phyloP scores from a whole-genome alignment of 306 rosid species.

The Senna siamea region DNA sequence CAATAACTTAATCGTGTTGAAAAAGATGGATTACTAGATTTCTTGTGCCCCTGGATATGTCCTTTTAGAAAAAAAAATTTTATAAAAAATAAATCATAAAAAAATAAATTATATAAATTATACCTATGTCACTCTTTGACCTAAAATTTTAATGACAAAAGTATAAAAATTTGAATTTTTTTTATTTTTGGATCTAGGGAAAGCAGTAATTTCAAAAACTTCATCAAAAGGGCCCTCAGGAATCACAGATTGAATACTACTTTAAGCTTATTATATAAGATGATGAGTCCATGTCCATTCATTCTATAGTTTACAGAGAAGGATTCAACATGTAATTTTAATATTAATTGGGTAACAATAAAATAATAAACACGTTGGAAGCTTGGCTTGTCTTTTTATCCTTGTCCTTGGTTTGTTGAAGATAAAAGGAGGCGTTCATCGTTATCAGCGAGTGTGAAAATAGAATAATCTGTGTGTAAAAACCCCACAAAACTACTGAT shows the following conservation, averaged over 20 bases:
- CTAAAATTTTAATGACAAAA: no score
- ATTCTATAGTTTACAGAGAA: constrained; percentile 30
- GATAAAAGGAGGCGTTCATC: constrained; percentile 47
- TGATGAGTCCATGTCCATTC: constrained; percentile 16
- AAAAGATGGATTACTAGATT: neutral
- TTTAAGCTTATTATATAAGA: constrained; percentile 41
- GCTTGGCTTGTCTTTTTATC: constrained; percentile 66
- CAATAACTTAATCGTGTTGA: neutral
- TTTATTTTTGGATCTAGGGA: constrained; percentile 37
- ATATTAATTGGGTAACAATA: constrained; percentile 22
- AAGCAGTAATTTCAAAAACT: neutral
- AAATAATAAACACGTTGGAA: constrained; percentile 52
- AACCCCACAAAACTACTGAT: constrained; percentile 46
- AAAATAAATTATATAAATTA: no score
- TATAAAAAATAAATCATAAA: no score
- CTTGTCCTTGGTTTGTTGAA: constrained; percentile 53
- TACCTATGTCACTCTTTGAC: no score
- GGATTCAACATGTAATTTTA: constrained; percentile 38
- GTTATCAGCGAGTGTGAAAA: constrained; percentile 48
- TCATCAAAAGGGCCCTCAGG: constrained; percentile 37
- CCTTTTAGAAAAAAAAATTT: no score
- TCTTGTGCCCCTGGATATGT: neutral
- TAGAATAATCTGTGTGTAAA: constrained; percentile 33
- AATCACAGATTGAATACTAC: constrained; percentile 44
- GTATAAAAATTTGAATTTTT: no score